phyloP scores from a whole-genome alignment of 2,329 filamentous ascomycete species.

The Aspergillus phoenicis region DNA sequence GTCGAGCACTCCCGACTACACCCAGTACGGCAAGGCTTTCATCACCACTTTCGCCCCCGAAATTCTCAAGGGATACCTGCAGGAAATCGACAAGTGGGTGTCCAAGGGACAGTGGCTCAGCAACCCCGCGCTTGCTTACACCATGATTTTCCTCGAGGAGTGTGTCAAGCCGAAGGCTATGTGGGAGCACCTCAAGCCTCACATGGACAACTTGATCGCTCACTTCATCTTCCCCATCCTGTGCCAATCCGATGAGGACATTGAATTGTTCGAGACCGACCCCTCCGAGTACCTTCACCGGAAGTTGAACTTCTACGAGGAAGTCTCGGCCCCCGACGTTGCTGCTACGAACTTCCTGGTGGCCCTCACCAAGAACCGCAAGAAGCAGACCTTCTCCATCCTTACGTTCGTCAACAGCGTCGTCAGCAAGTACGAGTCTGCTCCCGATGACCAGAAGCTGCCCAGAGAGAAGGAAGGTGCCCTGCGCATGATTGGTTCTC shows the following conservation, averaged over 20 bases:
- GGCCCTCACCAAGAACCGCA: constrained; percentile 87
- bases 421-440: constrained; percentile 87
- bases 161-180: constrained; percentile 96
- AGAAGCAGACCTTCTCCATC: constrained; percentile 94
- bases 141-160: constrained; percentile 92
- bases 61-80: constrained; percentile 91
- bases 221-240: constrained; percentile 95
- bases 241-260: constrained; percentile 87
- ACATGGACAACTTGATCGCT: constrained; percentile 88
- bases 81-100: constrained; percentile 97
- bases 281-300: constrained; percentile 96
- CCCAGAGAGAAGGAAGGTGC: constrained; percentile 96
- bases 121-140: constrained; percentile 90
- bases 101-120: constrained; percentile 92
- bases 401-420: constrained; percentile 93
- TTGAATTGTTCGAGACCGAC: constrained; percentile 91
- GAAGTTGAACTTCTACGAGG: constrained; percentile 97
- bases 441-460: constrained; percentile 85
- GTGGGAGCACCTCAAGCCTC: constrained; percentile 91
- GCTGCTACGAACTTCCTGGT: constrained; percentile 96
- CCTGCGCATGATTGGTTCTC: constrained; percentile 91
- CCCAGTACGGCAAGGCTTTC: constrained; percentile 86
- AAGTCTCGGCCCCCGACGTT: constrained; percentile 91
- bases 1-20: constrained; percentile 73
- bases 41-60: constrained; percentile 89